Evolutionary conservation across 2,329 filamentous ascomycete genomes (phyloP).

Genomic region (Ophidiomyces ophidiicola): DNA sequence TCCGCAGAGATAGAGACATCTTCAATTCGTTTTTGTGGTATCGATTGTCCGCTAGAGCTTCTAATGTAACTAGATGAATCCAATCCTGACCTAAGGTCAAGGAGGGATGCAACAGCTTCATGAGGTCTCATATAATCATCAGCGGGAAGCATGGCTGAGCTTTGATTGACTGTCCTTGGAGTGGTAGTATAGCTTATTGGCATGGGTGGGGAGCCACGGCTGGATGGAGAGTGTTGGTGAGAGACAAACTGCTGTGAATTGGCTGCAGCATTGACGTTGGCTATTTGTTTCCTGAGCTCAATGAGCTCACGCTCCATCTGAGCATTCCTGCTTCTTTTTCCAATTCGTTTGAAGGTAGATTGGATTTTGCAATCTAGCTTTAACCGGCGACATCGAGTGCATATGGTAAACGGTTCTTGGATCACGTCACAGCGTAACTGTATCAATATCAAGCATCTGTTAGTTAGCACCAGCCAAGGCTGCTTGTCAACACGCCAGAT

Average conservation of each 20-base stretch:
- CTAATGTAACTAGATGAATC: slow-evolving; percentile 34
- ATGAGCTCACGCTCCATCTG: slow-evolving; percentile 49
- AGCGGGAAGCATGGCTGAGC: slow-evolving; percentile 20
- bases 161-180: slow-evolving; percentile 20
- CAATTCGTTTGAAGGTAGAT: slow-evolving; percentile 55
- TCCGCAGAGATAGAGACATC: slow-evolving; percentile 36
- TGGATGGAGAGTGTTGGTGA: slow-evolving; percentile 16
- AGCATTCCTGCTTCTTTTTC: slow-evolving; percentile 54
- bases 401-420: slow-evolving; percentile 51
- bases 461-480: no score
- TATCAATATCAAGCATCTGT: background rate
- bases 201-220: slow-evolving; percentile 22
- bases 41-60: slow-evolving; percentile 37
- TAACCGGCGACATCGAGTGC: slow-evolving; percentile 51
- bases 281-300: slow-evolving; percentile 39
- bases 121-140: slow-evolving; percentile 36
- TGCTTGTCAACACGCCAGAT: no score
- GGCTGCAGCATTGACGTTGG: slow-evolving; percentile 23
- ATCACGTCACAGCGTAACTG: slow-evolving; percentile 56
- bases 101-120: slow-evolving; percentile 39
- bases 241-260: slow-evolving; percentile 12
- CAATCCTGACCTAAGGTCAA: slow-evolving; percentile 39
- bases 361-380: slow-evolving; percentile 55
- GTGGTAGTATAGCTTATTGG: slow-evolving; percentile 21
- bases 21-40: slow-evolving; percentile 40